Evolutionary conservation across 352 stramenopile species (phyloP).

Genomic region (Lagenidium sp.): DNA sequence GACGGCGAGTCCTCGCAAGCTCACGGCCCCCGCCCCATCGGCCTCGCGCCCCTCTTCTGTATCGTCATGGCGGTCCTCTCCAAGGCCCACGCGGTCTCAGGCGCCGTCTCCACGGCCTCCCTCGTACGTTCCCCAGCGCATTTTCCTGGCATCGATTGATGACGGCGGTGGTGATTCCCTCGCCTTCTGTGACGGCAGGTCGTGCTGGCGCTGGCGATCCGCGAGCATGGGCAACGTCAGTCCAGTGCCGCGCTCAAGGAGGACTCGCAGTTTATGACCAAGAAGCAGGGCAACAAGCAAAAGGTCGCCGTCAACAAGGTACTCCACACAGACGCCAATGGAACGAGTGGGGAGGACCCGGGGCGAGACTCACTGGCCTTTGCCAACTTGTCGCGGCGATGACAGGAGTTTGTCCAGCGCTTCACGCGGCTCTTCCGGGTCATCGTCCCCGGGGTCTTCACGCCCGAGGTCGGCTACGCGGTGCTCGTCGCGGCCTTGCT

Average conservation of each 20-base stretch:
- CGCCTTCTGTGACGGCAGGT: too few species aligned
- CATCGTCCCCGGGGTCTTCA: constrained; percentile 58
- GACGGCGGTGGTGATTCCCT: neutral
- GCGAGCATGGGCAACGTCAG: constrained; percentile 43
- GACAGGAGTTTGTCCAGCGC: constrained; percentile 40
- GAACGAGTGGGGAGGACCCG: too few species aligned
- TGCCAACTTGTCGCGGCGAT: neutral
- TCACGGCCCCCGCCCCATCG: too few species aligned
- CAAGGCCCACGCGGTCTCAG: constrained; percentile 34
- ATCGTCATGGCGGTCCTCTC: constrained; percentile 43
- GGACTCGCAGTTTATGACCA: constrained; percentile 70
- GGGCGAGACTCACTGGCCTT: too few species aligned
- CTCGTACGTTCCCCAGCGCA: constrained; percentile 34
- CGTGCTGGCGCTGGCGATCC: constrained; percentile 52
- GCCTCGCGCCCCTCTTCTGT: neutral
- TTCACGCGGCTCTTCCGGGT: constrained; percentile 67
- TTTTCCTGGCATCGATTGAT: neutral
- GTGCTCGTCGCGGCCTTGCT: constrained; percentile 52
- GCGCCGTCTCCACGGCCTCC: constrained; percentile 27
- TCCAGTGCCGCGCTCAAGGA: constrained; percentile 31
- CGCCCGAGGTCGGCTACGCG: constrained; percentile 59
- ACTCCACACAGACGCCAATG: too few species aligned
- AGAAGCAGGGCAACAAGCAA: constrained; percentile 58
- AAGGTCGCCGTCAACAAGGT: constrained; percentile 63
- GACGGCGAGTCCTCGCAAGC: too few species aligned